Evolutionary conservation across 2,329 filamentous ascomycete species (phyloP).

Genomic region (Aspergillus neoniger): DNA sequence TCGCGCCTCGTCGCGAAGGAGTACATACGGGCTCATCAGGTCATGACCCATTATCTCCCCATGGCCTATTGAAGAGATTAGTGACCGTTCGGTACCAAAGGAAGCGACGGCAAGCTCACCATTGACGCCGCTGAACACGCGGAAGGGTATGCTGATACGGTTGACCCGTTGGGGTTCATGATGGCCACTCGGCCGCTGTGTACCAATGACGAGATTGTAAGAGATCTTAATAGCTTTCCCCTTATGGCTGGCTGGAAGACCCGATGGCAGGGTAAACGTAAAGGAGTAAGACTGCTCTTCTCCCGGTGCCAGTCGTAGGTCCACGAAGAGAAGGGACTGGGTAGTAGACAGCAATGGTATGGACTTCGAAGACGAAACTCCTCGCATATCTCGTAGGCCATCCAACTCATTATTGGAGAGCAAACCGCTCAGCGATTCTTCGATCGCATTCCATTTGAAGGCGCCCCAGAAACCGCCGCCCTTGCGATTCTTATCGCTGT

Average conservation of each 20-base stretch:
- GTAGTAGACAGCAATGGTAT: conserved; percentile 92
- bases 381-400: conserved; percentile 93
- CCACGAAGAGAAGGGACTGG: conserved; percentile 93
- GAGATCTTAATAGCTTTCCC: conserved; percentile 92
- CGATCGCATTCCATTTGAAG: conserved; percentile 85
- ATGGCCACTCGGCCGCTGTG: conserved; percentile 76
- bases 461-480: conserved; percentile 77
- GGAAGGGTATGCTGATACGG: conserved; percentile 89
- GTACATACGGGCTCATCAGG: conserved; percentile 88
- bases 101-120: conserved; percentile 43
- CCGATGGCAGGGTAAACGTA: conserved; percentile 79
- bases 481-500: conserved; percentile 53
- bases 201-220: conserved; percentile 89
- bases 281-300: conserved; percentile 89
- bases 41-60: conserved; percentile 92
- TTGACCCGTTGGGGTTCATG: conserved; percentile 78
- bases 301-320: conserved; percentile 81
- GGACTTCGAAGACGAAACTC: conserved; percentile 78
- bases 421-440: conserved; percentile 83
- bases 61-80: conserved; percentile 50
- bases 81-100: background rate
- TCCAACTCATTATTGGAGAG: conserved; percentile 85
- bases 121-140: conserved; percentile 91
- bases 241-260: conserved; percentile 85
- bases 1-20: conserved; percentile 79